Evolutionary conservation across 345 rosid species (phyloP), one percentile per base, ranked within the genome.

Genomic region (Populus tremula): DNA sequence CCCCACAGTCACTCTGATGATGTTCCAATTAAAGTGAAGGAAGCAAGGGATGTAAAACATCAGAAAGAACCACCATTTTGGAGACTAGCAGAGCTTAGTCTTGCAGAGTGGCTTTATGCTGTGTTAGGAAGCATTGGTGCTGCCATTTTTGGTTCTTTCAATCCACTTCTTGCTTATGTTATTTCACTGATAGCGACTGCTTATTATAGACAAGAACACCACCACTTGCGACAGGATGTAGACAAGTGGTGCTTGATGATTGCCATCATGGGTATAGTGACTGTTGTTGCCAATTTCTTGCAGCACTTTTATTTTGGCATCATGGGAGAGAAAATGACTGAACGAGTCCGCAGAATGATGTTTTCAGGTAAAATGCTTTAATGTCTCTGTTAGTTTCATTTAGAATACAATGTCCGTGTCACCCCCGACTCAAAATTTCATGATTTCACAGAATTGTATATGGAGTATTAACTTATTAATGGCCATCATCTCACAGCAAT

Each of bases 271-370:
- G 99, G 99, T 74, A 45, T 92, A 79, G 97, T 96, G 79, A 96
- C 99, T 5, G 97, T 96, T 81, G 89, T 93, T 83, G 98, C 99
- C 77, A 96, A 96, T 80, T 92, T 96, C 80, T 85, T 96, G 90
- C 99, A 96, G 85, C 99, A 96, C 75, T 96, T 93, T 84, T 96
- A 96, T 87, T 96, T 96, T 77, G 99, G 99, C 76, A 96, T 96
- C 77, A 96, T 96, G 99, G 99, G 99, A 77, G 99, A 96, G 89
- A 93, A 96, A 80, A 93, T 96, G 99, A 96, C 99, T 4, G 98
- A 93, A 81, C 88, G 98, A 74, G 97, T 96, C 12, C 91, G 99
- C 73, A 83, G 98, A 78, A 96, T 96, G 99, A 96, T 96, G 99
- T 96, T 96, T 86, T 94, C 98, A 88, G 98, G 99, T 93, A 84